Evolutionary conservation across 1,139 yeast species (phyloP).

Genomic region (Nakaseomyces bracarensis): DNA sequence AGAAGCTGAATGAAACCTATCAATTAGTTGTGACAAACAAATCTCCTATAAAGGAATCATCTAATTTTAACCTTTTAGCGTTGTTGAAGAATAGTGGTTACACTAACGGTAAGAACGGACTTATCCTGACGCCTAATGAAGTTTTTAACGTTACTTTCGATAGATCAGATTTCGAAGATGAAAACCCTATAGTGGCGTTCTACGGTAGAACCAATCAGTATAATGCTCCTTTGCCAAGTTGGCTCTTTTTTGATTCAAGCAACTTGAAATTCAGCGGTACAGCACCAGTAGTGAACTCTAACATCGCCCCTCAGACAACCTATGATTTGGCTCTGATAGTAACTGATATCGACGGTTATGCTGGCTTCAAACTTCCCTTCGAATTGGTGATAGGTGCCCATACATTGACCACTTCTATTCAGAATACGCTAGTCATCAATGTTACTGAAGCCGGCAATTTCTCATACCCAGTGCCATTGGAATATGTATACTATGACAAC

Average conservation of each 20-base stretch:
- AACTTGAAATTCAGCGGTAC: constrained; percentile 71
- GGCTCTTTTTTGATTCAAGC: constrained; percentile 65
- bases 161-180: constrained; percentile 41
- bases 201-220: constrained; percentile 69
- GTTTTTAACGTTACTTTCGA: constrained; percentile 57
- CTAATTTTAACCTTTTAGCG: constrained; percentile 37
- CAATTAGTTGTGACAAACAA: constrained; percentile 50
- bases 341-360: constrained; percentile 65
- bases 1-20: constrained; percentile 40
- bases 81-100: constrained; percentile 50
- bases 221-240: constrained; percentile 82
- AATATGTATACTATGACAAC: constrained; percentile 55
- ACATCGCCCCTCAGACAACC: constrained; percentile 75
- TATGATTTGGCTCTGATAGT: constrained; percentile 74
- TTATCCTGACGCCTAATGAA: constrained; percentile 66
- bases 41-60: constrained; percentile 40
- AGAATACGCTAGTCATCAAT: constrained; percentile 45
- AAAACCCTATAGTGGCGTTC: constrained; percentile 49
- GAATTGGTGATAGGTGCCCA: constrained; percentile 81
- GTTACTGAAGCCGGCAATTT: constrained; percentile 57
- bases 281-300: constrained; percentile 78
- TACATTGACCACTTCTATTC: constrained; percentile 52
- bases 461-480: constrained; percentile 51
- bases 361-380: constrained; percentile 66
- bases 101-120: constrained; percentile 66